Evolutionary conservation across 495 filamentous ascomycete species (phyloP), one percentile per base, ranked within the genome.

Genomic region (Clohesyomyces aquaticus): DNA sequence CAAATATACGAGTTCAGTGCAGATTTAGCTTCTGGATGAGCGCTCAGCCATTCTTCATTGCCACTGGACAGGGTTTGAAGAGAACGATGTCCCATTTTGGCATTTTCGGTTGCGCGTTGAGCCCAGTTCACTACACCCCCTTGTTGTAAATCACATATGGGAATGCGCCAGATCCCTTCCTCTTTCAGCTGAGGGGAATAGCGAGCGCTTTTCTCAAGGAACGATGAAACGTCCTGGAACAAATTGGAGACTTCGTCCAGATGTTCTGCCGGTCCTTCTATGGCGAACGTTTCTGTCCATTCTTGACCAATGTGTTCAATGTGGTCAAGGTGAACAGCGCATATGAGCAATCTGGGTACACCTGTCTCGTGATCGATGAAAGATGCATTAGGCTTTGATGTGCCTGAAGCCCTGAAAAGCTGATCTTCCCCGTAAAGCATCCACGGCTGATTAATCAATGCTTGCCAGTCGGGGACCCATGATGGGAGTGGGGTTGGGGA

Each of bases 391-490:
- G 8, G 18, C 12, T 28, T 48, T 9, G 10, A 52, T n/a, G 27
- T n/a, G 29, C 18, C 1, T 14, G 2, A 21, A 22, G 52, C 60
- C 9, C 35, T 38, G 27, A 63, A 63, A 16, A 55, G 16, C 6
- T 11, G 1, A n/a, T 63, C 22, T 18, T 46, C 14, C 22, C 25
- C 0, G 3, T 21, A 49, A 8, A 21, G 19, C 9, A 41, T 45
- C 60, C 49, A 63, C 8, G 60, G 60, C 26, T 56, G 23, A 25
- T 50, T 29, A 23, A 18, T 46, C 2, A 16, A 4, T 16, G 50
- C 50, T 8, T 29, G 10, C 60, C 60, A 63, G 32, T 63, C 60
- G 4, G 60, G 60, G 10, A 56, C 60, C 60, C 60, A 63, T n/a
- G 60, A 63, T 14, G 60, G 60, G 0, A 63, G 41, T 22, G 14